These are phyloP conservation scores for Neurospora sp. DNA, from an alignment of 495 filamentous ascomycete genomes.

Conservation along the genomic window DNA sequence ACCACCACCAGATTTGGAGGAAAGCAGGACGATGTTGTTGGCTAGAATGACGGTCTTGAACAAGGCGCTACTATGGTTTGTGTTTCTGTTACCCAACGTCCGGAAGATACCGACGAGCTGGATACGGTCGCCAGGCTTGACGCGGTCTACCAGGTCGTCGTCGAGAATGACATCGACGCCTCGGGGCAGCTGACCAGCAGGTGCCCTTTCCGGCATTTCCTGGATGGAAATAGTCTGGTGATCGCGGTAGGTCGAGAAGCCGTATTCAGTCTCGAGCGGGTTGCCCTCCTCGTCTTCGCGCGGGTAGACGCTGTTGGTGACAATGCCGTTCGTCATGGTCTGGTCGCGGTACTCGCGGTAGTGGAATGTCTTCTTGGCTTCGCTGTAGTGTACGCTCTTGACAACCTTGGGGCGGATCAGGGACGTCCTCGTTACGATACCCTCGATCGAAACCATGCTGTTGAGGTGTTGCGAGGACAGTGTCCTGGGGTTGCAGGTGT, in stretches of 20 bases:
- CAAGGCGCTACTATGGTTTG: conserved; percentile 70
- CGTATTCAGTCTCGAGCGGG: conserved; percentile 85
- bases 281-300: conserved; percentile 82
- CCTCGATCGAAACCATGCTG: conserved; percentile 93
- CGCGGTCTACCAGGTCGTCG: conserved; percentile 89
- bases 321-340: conserved; percentile 86
- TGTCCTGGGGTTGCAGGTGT: conserved; percentile 88
- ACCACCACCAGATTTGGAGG: conserved; percentile 91
- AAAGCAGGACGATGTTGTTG: conserved; percentile 90
- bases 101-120: conserved; percentile 92
- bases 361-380: conserved; percentile 70
- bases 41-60: conserved; percentile 91
- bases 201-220: conserved; percentile 97
- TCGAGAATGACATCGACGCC: conserved; percentile 97
- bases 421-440: conserved; percentile 93
- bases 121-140: conserved; percentile 92
- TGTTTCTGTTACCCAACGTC: conserved; percentile 88
- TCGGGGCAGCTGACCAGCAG: conserved; percentile 88
- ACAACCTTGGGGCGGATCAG: conserved; percentile 93
- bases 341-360: conserved; percentile 86
- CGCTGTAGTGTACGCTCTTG: conserved; percentile 93
- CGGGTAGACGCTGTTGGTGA: conserved; percentile 84
- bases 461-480: conserved; percentile 82
- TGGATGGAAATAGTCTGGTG: conserved; percentile 98
- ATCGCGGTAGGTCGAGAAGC: conserved; percentile 88